Evolutionary conservation across 2,329 filamentous ascomycete species (phyloP), one percentile per base, ranked within the genome.

Genomic region (Calonectria fujianensis): DNA sequence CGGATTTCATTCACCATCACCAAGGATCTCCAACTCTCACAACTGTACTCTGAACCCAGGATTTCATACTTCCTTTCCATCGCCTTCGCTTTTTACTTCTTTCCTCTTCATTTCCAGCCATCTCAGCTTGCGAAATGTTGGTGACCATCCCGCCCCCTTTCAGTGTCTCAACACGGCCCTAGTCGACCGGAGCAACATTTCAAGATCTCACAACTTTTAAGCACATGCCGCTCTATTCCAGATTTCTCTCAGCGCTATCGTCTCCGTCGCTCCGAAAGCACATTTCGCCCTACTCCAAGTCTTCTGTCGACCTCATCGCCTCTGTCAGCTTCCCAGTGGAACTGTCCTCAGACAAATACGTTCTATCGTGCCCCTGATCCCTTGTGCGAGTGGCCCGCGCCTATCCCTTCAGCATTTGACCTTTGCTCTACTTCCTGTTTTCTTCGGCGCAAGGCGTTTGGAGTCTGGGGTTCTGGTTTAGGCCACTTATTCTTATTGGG

Each of bases 361-460:
- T 50, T 41, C 29, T 27, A 48, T 18, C n/a, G 6, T 41, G 8
- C 7, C 35, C 57, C 10, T 8, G 2, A 35, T 18, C 27, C 61
- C 61, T 32, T 64, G 13, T 64, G 39, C 61, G 3, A 20, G 24
- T 13, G n/a, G 4, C 18, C 57, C 45, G 2, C 65, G 37, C 24
- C 11, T 72, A 32, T 61, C 63, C 31, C 39, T 72, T 72, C 20
- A 63, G 29, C 45, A 4, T 50, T 41, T 77, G 32, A 27, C 41
- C 4, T 35, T 50, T 10, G 37, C 52, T 35, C 27, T 63, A 50
- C n/a, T 29, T 45, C 54, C 63, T 75, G 4, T 8, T 45, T 50
- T 59, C 31, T 35, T 20, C 27, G 24, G 67, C 48, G 14, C 51
- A 66, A 59, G 70, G 69, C 54, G 52, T 69, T 59, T 67, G 63